Conservation (phyloP, 495 filamentous ascomycete species). For the Bryoglossum gracile region DNA sequence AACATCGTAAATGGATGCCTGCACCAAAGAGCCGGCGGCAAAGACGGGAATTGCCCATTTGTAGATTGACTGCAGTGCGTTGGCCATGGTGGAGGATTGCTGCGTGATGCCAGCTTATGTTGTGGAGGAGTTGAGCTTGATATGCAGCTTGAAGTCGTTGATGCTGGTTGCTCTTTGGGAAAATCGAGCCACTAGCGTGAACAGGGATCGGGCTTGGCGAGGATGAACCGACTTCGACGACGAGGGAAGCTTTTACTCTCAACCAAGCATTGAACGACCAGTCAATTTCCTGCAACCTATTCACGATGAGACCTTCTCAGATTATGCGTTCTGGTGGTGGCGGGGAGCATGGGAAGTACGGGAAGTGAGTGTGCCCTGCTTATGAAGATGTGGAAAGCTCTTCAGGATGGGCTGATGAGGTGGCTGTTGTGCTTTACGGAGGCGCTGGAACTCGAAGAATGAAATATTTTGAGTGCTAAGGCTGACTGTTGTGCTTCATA, state of each 20-base stretch:
- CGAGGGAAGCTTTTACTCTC: slow-evolving; percentile 13
- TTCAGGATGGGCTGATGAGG: slow-evolving; percentile 18
- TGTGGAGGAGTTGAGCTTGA: slow-evolving; percentile 25
- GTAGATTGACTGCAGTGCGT: slow-evolving; percentile 56
- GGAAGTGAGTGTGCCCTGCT: slow-evolving; percentile 53
- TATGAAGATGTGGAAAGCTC: neutral
- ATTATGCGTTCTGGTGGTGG: slow-evolving; percentile 43
- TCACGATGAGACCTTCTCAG: slow-evolving; percentile 58
- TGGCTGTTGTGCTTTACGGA: slow-evolving; percentile 17
- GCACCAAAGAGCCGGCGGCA: slow-evolving; percentile 51
- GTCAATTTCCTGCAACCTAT: slow-evolving; percentile 20
- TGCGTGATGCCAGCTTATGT: slow-evolving; percentile 6
- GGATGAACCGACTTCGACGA: slow-evolving; percentile 11
- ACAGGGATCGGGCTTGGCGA: slow-evolving; percentile 27
- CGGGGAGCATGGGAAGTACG: slow-evolving; percentile 53
- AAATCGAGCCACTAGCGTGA: slow-evolving; percentile 28
- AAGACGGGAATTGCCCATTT: slow-evolving; percentile 64
- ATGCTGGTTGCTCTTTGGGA: slow-evolving; percentile 34
- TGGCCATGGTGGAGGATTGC: slow-evolving; percentile 45
- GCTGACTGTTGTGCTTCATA: slow-evolving; percentile 37
- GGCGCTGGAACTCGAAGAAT: slow-evolving; percentile 12
- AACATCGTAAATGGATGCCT: slow-evolving; percentile 91
- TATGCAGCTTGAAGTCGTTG: slow-evolving; percentile 23
- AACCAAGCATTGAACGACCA: slow-evolving; percentile 19
- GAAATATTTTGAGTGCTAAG: slow-evolving; percentile 16